These are phyloP conservation scores for Chaetomium sp. DNA, from an alignment of 2,329 filamentous ascomycete genomes.

Conservation along the genomic window DNA sequence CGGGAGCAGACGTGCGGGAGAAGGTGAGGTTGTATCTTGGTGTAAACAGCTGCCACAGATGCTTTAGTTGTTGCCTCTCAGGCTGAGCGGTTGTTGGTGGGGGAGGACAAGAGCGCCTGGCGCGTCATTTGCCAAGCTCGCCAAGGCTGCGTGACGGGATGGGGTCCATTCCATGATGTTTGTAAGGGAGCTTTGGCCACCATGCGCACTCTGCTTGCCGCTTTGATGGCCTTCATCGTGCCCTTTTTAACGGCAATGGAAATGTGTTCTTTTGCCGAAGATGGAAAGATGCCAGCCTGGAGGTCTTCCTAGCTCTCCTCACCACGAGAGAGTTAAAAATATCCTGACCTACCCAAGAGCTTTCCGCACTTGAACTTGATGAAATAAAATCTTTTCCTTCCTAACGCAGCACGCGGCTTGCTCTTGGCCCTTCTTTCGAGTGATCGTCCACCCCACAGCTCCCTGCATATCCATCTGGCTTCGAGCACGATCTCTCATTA, in stretches of 20 bases:
- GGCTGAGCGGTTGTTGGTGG: not conserved
- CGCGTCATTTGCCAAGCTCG: not conserved
- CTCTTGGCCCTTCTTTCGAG: too few relatives aligned
- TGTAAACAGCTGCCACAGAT: not conserved
- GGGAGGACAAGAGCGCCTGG: not conserved
- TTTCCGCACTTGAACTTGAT: not conserved
- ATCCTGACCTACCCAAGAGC: not conserved
- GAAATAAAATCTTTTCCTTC: conserved; percentile 3
- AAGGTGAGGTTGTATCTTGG: too few relatives aligned
- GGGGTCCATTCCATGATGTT: not conserved
- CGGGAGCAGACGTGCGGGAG: too few relatives aligned
- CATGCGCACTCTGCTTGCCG: conserved; percentile 15
- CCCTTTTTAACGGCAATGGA: conserved; percentile 13
- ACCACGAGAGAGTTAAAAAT: not conserved
- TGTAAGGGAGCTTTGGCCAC: conserved; percentile 24
- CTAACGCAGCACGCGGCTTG: not conserved
- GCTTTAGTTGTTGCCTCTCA: not conserved
- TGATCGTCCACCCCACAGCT: too few relatives aligned
- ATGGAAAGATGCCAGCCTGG: conserved; percentile 26
- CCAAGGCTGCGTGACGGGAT: not conserved
- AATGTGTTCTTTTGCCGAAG: conserved; percentile 29
- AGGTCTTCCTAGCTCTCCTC: conserved; percentile 6
- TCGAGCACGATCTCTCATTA: not conserved
- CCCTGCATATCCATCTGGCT: not conserved
- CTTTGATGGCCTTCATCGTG: conserved; percentile 15